Percentiles rank a stretch among this genome's conserved stretches.
Conservation (phyloP, 805 yeast genomes). For the Wickerhamomyces ciferrii region DNA sequence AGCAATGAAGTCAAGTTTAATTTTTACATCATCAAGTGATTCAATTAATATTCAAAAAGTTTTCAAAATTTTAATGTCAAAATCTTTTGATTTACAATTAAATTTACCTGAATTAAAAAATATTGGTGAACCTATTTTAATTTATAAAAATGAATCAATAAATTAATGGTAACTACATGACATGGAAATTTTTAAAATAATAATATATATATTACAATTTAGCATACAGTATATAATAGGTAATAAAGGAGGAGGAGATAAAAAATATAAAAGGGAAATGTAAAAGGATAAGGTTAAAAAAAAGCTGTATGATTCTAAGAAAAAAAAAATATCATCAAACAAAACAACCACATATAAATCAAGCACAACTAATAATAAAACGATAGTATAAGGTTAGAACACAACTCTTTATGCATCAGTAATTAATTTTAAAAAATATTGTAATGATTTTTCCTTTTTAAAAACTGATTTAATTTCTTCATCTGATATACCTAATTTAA, state of each 20-base stretch:
- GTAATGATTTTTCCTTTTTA: slow-evolving; percentile 44
- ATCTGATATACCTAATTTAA: slow-evolving; percentile 64
- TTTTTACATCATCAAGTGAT: slow-evolving; percentile 88
- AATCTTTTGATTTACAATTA: slow-evolving; percentile 81
- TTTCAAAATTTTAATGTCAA: slow-evolving; percentile 83
- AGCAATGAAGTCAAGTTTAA: slow-evolving; percentile 80
- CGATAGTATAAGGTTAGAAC: neutral
- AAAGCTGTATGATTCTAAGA: no score
- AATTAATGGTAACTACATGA: no score
- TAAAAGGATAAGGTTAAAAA: no score
- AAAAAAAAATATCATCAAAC: no score
- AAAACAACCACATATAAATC: no score
- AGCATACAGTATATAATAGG: neutral
- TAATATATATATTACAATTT: neutral
- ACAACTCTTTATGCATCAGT: neutral
- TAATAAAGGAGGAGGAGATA: no score
- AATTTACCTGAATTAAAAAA: slow-evolving; percentile 72
- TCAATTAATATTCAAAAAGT: slow-evolving; percentile 92
- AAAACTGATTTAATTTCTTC: slow-evolving; percentile 64
- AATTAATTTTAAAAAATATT: slow-evolving; percentile 10
- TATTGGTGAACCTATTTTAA: slow-evolving; percentile 87
- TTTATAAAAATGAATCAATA: slow-evolving; percentile 39
- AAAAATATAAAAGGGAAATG: neutral
- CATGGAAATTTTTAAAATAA: no score
- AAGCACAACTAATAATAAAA: no score